A percentile compares a stretch with the other conserved stretches of the same genome.
These are phyloP conservation scores for Candida orba DNA, from an alignment of 805 yeast genomes.

Conservation along the genomic window DNA sequence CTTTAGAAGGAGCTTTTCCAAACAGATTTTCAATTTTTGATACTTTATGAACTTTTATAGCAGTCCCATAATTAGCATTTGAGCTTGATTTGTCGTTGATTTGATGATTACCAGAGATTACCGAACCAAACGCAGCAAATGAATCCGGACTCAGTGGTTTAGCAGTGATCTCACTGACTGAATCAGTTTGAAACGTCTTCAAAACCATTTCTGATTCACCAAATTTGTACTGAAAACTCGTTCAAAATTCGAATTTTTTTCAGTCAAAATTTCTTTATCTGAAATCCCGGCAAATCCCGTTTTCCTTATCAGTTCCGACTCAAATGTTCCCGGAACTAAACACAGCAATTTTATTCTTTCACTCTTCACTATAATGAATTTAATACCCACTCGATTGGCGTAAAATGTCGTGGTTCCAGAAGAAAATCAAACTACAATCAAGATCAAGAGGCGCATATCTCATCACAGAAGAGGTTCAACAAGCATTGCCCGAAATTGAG, in stretches of 20 bases:
- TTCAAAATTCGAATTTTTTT: too few relatives aligned
- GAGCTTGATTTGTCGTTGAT: slow-evolving; percentile 32
- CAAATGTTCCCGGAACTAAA: neutral
- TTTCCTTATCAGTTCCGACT: neutral
- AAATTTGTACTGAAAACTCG: too few relatives aligned
- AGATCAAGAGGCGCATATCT: slow-evolving; percentile 64
- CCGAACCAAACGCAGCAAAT: slow-evolving; percentile 66
- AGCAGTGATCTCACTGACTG: slow-evolving; percentile 27
- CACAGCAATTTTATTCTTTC: neutral
- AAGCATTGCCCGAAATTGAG: slow-evolving; percentile 50
- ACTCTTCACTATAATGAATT: too few relatives aligned
- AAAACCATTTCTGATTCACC: too few relatives aligned
- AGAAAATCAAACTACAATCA: slow-evolving; percentile 44
- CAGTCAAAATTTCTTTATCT: too few relatives aligned
- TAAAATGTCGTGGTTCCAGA: slow-evolving; percentile 50
- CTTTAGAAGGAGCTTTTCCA: slow-evolving; percentile 37
- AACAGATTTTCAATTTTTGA: slow-evolving; percentile 58
- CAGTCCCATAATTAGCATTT: slow-evolving; percentile 91
- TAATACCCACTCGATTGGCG: neutral
- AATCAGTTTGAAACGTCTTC: slow-evolving; percentile 28
- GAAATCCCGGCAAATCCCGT: neutral
- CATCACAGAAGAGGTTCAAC: slow-evolving; percentile 57
- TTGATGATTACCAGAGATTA: slow-evolving; percentile 74
- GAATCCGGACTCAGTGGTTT: slow-evolving; percentile 55
- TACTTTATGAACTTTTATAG: slow-evolving; percentile 66